phyloP scores from a whole-genome alignment of 176 grass and related monocot genomes.

The Aegilops umbellulata region DNA sequence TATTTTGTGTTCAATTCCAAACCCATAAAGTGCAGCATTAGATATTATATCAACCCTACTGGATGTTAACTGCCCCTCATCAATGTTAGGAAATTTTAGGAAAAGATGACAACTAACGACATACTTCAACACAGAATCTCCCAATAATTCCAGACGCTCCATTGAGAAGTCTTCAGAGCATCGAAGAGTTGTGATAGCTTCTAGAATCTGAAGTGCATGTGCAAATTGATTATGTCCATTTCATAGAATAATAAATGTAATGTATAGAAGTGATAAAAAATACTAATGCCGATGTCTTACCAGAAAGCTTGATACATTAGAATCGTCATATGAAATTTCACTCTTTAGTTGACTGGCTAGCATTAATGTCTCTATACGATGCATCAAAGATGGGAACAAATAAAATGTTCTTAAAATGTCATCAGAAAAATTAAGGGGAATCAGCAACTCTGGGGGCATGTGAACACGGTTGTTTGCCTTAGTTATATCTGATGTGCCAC shows the following conservation, averaged over 20 bases:
- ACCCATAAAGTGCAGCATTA: conserved; percentile 78
- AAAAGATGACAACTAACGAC: conserved; percentile 72
- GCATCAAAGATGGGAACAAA: conserved; percentile 88
- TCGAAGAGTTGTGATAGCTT: conserved; percentile 78
- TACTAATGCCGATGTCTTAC: conserved; percentile 28
- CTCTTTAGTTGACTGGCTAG: conserved; percentile 77
- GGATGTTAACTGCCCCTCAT: conserved; percentile 75
- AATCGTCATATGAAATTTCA: conserved; percentile 58
- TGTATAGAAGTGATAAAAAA: conserved; percentile 9
- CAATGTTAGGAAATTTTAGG: conserved; percentile 64
- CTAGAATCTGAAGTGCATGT: conserved; percentile 67
- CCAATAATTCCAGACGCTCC: conserved; percentile 85
- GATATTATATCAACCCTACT: conserved; percentile 50
- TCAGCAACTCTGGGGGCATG: conserved; percentile 88
- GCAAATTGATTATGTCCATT: conserved; percentile 18
- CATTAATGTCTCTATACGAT: conserved; percentile 79
- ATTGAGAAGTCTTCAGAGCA: conserved; percentile 94
- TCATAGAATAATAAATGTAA: conserved; percentile 30
- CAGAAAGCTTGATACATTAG: conserved; percentile 64
- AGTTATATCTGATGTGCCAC: conserved; percentile 17
- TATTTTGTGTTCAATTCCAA: conserved; percentile 67
- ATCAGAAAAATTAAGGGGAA: conserved; percentile 67
- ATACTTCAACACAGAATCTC: conserved; percentile 91
- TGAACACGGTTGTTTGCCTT: conserved; percentile 55
- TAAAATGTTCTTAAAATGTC: conserved; percentile 83